phyloP scores from a whole-genome alignment of 2,329 filamentous ascomycete species.

The Phyllosticta citriasiana region DNA sequence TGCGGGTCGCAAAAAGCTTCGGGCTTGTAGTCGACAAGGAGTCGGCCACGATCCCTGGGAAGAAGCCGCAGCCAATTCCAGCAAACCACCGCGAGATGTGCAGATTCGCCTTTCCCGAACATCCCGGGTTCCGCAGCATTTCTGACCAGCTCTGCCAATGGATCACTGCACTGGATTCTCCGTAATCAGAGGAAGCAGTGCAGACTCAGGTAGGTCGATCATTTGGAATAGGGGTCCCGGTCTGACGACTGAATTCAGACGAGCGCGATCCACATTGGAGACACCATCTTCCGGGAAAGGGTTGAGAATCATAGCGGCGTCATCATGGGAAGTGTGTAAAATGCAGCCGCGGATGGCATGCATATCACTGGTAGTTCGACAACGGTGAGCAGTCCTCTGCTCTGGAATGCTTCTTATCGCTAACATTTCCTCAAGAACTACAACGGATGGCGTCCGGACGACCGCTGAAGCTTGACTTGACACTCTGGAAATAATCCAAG shows the following conservation, averaged over 20 bases:
- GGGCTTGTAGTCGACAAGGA: constrained; percentile 12
- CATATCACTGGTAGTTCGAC: neutral
- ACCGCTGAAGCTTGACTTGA: no score
- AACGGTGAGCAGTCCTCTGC: neutral
- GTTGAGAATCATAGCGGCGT: neutral
- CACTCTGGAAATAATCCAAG: no score
- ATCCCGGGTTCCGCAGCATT: neutral
- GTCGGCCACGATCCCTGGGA: constrained; percentile 11
- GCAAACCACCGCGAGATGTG: constrained; percentile 12
- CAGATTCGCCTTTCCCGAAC: constrained; percentile 1
- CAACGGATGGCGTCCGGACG: neutral
- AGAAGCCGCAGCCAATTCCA: constrained; percentile 11
- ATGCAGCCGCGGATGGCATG: neutral
- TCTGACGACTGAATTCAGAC: neutral
- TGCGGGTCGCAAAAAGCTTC: constrained; percentile 10
- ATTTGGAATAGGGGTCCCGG: neutral
- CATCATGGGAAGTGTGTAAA: neutral
- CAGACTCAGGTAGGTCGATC: neutral
- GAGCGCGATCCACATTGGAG: neutral
- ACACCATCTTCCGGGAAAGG: neutral
- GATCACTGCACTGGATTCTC: neutral
- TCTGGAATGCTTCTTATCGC: neutral
- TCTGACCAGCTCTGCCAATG: neutral
- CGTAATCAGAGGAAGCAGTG: neutral
- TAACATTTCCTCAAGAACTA: neutral